Base-by-base conservation (phyloP, 2,329 filamentous ascomycete genomes). In the Cercospora nicotianae region DNA sequence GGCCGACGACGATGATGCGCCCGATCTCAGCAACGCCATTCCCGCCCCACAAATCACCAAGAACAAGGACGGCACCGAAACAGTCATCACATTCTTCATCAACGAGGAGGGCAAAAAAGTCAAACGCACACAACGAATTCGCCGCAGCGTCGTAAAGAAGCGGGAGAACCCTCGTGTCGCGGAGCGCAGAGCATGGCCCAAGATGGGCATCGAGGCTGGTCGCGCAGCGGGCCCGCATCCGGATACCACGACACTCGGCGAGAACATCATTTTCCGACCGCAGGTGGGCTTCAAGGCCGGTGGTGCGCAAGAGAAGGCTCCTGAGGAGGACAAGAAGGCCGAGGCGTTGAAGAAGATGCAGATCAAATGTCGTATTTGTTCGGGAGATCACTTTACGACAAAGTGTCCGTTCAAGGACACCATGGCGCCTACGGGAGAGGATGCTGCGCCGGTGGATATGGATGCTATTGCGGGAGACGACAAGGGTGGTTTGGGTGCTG, bases 341-440 rank as follows among this genome's bases (percentile, higher is more conserved):
- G 85, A 87, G 70, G 84, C 86, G 77, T 87, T 98, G 78, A 96
- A 95, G 88, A 94, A 97, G 85, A 97, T 97, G 89, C 96, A 97
- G 86, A 96, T 99, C 86, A 98, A 98, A 88, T 99, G 95, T 83
- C 91, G 95, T 87, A 98, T 99, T 80, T 99, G 95, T 85, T 92
- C 90, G 80, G 95, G 94, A 79, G 95, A 99, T 86, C 95, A 99
- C 89, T 99, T 98, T 87, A 99, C 95, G 51, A 94, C 94, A 74
- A 91, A 95, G 81, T 99, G 95, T 89, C 95, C 95, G 39, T 99
- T 97, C 90, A 99, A 98, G 86, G 95, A 98, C 81, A 99, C 94
- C 76, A 97, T 99, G 93, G 93, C 94, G 39, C 95, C 92, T 42
- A 88, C 94, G 69, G 82, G 83, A 72, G 83, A 82, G 71, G 74